Percentiles rank a stretch among this genome's conserved stretches.
phyloP scores from a whole-genome alignment of 129 eudicot species.

The Cynara cardunculus region DNA sequence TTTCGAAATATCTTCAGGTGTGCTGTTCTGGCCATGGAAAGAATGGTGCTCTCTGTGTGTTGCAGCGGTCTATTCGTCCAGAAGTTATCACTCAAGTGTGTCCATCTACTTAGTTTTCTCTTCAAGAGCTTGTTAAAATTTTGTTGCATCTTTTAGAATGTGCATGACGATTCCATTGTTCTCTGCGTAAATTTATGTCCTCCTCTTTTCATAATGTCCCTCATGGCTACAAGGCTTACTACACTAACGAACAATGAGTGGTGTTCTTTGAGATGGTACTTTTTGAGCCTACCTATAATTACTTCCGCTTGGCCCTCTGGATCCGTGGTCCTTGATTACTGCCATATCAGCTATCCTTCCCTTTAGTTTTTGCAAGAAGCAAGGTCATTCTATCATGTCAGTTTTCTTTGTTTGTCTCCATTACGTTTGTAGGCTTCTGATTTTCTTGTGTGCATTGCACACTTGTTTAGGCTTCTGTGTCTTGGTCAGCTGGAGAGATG shows the following conservation, averaged over 20 bases:
- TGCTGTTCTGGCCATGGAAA: constrained; percentile 99
- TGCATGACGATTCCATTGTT: neutral
- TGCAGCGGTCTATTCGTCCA: constrained; percentile 94
- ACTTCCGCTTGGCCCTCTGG: neutral
- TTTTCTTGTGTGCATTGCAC: neutral
- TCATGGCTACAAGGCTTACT: neutral
- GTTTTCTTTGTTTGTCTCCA: neutral
- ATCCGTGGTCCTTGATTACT: neutral
- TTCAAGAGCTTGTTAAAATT: neutral
- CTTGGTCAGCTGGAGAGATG: neutral
- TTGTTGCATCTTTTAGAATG: neutral
- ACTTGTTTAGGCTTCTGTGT: neutral
- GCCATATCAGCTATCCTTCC: neutral
- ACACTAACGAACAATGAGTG: neutral
- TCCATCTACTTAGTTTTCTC: neutral
- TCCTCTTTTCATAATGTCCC: neutral
- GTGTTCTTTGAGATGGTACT: neutral
- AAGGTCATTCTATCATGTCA: neutral
- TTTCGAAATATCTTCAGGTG: constrained; percentile 43
- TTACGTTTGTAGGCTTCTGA: neutral
- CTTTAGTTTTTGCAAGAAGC: neutral
- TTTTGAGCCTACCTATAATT: neutral
- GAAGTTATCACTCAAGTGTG: constrained; percentile 91
- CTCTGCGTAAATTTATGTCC: neutral
- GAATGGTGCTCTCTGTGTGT: constrained; percentile 89